Base-by-base conservation (phyloP, 768 basidiomycete species). In the Tylopilus vinaceipallidus region DNA sequence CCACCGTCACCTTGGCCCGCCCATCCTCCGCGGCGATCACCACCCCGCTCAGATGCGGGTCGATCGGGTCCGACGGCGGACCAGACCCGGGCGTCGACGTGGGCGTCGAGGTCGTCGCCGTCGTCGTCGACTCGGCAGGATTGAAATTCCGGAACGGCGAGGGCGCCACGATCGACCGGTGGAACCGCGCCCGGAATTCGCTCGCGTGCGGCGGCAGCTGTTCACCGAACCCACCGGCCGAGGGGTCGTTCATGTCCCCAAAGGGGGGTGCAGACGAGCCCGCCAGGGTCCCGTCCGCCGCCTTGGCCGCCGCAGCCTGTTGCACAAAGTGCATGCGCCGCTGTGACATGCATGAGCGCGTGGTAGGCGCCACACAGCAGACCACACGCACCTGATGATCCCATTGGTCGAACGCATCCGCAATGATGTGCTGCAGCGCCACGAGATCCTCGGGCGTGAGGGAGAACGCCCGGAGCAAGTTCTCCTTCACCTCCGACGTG, bases 361-460 rank as follows among this genome's bases (percentile, higher is more conserved):
- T 14, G 43, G 27, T 20, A 30, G 19, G 11, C 30, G 22, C 30
- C 26, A 42, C 26, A 27, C 36, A 8, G 26, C 40, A 23, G 17
- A n/a, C 29, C 2, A 2, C 24, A 65, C 79, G 49, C 61, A 90
- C 88, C 66, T 85, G 84, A 56, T 83, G 81, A 59, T 91, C 84
- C 90, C 90, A 92, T 34, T 86, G 84, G 50, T 92, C 90, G 79
- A 88, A 92, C 16, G 88, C 88, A 38, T 86, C 83, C 6, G 90
- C 88, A 39, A 92, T 84, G 57, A 89, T 73, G 23, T 88, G 86
- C 61, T 91, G 86, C 42, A 92, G 70, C 10, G 85, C 82, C 3
- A 82, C 82, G 16, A 92, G 76, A 59, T 92, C 90, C 45, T 91
- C 88, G 67, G 81, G 82, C 24, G 86, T 81, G 80, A 91, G 84